Base-by-base conservation (phyloP, 257 asterid genomes). In the Nicotiana knightiana region DNA sequence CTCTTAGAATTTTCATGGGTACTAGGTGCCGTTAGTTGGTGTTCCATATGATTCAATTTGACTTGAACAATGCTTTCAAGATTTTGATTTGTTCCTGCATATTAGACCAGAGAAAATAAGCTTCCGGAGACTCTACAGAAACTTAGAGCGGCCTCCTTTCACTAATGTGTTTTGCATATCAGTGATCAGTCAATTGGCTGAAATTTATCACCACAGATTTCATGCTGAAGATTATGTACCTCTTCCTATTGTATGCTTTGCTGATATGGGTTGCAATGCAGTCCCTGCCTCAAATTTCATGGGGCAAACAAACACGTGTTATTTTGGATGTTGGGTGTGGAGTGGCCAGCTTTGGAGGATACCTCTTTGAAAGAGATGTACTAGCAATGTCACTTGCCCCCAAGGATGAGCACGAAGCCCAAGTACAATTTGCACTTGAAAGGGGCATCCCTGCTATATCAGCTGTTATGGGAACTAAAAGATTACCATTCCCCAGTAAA, bases 321-420 rank as follows among this genome's bases (percentile, higher is more conserved):
- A 76, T 86, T 65, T 81, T 86, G 84, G 88, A 86, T 73, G 88
- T 85, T 80, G 88, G 88, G 3, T 85, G 88, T 51, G 88, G 88
- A 54, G 88, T 86, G 39, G 88, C 88, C 26, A 86, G 88, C 46
- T 86, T 86, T 35, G 88, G 88, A 55, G 88, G 88, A 46, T 86
- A 75, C 48, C 82, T 86, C 10, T 84, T 86, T 58, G 86, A 86
- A 21, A 86, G 83, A 76, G 81, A 83, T 86, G 88, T 86, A 21
- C 37, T 86, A 59, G 82, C 88, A 13, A 83, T 86, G 86, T 86
- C 88, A 1, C 82, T 86, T 67, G 88, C 88, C 78, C 88, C 88
- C 18, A 83, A 86, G 82, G 88, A 86, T 68, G 86, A 86, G 80
- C 88, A 86, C 26, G 88, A 86, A 78, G 88, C 88, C 64, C 88